Percentiles rank a stretch among this genome's conserved stretches.
phyloP scores from a whole-genome alignment of 257 asterid species.

The Solanum ossicruentum region DNA sequence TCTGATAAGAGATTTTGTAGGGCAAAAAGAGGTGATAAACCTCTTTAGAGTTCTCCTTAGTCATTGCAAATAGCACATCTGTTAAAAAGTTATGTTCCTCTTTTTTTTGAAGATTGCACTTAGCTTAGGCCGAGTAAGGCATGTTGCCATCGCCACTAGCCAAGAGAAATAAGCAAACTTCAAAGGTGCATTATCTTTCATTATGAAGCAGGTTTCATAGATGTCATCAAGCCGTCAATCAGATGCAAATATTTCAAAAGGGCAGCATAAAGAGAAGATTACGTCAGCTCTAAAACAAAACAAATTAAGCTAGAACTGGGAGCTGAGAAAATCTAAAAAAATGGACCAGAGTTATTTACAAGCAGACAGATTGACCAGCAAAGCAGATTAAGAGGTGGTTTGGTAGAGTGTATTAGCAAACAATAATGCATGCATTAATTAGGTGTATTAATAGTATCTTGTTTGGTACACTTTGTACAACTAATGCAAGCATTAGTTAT shows the following conservation, averaged over 20 bases:
- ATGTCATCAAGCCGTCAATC: neutral
- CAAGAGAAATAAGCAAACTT: neutral
- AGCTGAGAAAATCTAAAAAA: neutral
- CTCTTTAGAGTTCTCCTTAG: neutral
- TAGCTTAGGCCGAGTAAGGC: neutral
- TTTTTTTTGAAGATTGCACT: neutral
- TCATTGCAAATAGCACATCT: neutral
- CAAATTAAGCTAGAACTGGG: neutral
- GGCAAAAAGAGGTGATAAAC: neutral
- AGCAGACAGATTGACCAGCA: neutral
- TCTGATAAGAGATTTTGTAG: neutral
- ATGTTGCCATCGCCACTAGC: neutral
- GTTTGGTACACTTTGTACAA: too few relatives aligned
- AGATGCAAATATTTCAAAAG: neutral
- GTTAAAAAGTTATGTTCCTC: neutral
- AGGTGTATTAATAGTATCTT: too few relatives aligned
- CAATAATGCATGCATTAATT: too few relatives aligned
- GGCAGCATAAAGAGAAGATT: neutral
- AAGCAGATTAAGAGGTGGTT: neutral
- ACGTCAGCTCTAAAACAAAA: neutral
- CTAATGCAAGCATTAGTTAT: too few relatives aligned
- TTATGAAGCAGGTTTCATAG: neutral
- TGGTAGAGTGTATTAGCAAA: too few relatives aligned
- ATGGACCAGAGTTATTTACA: neutral
- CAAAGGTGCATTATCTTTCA: neutral